Base-by-base conservation (phyloP, 768 basidiomycete genomes). In the Macrocybe gigantea region DNA sequence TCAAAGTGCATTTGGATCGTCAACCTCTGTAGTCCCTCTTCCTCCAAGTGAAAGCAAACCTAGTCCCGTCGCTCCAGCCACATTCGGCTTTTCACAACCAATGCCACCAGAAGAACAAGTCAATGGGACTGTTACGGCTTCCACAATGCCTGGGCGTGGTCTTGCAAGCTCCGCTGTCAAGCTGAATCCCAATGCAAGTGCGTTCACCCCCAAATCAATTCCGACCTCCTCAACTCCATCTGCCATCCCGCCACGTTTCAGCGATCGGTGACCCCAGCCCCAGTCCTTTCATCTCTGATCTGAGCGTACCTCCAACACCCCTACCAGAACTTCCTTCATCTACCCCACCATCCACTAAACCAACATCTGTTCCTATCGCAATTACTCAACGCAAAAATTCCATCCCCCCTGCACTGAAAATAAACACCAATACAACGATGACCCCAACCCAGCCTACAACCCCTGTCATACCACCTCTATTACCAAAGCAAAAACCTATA, bases 401-500 rank as follows among this genome's bases (percentile, higher is more conserved):
- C 44, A 53, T 51, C 35, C 53, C 57, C 15, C 57, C 59, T 13
- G 42, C 56, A 6, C 45, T 61, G 6, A 57, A 58, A 34, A 58
- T 63, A 36, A 54, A 57, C 37, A 64, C 64, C 1, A 48, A 54
- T 13, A 53, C 58, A 11, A 47, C 38, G 10, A 38, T 53, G 7
- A 58, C 38, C 22, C 39, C 53, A 31, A 33, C 12, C 7, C 47
- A 44, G 33, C 48, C 39, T 30, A 14, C 42, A 22, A 48, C 56
- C 12, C 70, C 74, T 1, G 52, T 48, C 33, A 50, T 56, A 11
- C 72, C 74, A 5, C 75, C 77, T 7, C 67, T 65, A 6, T 57
- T 72, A 8, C 54, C 62, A 6, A 70, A 61, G 53, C 60, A 60
- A 6, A 65, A 67, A 47, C 73, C 71, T 5, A 72, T 79, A 33